These are phyloP conservation scores for Aspergillus fumigatus DNA, from an alignment of 2,329 filamentous ascomycete species.

Conservation along the genomic window DNA sequence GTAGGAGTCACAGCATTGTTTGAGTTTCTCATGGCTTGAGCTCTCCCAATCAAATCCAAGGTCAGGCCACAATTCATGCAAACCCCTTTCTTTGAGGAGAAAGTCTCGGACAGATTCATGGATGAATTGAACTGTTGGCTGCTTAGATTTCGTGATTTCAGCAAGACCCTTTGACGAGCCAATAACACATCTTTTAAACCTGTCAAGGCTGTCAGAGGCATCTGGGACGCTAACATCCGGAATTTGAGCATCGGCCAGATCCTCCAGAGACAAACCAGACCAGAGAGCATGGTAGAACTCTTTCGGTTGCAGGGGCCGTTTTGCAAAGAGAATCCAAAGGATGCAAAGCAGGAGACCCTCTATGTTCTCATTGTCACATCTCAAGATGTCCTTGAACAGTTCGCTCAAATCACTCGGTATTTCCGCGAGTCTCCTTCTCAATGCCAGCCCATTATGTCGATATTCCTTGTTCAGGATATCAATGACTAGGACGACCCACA, in stretches of 20 bases:
- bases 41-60: slow-evolving; percentile 20
- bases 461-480: slow-evolving; percentile 44
- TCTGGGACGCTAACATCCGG: slow-evolving; percentile 4
- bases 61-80: slow-evolving; percentile 30
- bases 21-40: slow-evolving; percentile 42
- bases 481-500: slow-evolving; percentile 46
- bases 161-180: slow-evolving; percentile 29
- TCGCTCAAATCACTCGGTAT: slow-evolving; percentile 42
- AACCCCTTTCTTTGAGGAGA: slow-evolving; percentile 25
- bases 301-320: neutral
- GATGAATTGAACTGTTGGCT: slow-evolving; percentile 30
- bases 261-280: slow-evolving; percentile 7
- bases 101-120: slow-evolving; percentile 35
- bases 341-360: slow-evolving; percentile 45
- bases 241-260: slow-evolving; percentile 1
- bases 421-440: slow-evolving; percentile 34
- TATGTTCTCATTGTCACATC: slow-evolving; percentile 41
- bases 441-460: slow-evolving; percentile 13
- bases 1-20: slow-evolving; percentile 23
- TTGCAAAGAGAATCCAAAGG: slow-evolving; percentile 52
- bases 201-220: neutral
- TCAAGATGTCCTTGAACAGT: slow-evolving; percentile 51
- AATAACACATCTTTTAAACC: slow-evolving; percentile 12
- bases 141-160: slow-evolving; percentile 21
- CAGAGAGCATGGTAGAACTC: slow-evolving; percentile 16